Conservation (phyloP, 2,329 filamentous ascomycete species). For the Arthrobotrys iridis region DNA sequence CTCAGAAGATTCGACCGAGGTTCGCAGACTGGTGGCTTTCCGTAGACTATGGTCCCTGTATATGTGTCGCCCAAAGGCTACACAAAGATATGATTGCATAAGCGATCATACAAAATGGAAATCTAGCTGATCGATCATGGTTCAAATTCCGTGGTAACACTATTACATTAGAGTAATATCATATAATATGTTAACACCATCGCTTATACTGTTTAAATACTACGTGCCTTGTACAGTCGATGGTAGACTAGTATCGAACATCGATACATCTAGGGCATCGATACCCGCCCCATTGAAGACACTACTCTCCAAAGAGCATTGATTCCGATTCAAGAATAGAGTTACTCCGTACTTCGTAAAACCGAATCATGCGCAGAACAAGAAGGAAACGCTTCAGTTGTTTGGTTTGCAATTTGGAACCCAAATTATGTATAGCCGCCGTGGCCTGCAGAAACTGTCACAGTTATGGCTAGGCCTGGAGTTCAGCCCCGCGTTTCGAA, state of each 20-base stretch:
- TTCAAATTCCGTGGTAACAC: conserved; percentile 24
- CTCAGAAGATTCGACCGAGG: background rate
- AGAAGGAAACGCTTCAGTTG: background rate
- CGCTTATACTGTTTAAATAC: conserved; percentile 52
- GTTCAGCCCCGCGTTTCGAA: conserved; percentile 47
- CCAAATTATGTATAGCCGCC: conserved; percentile 20
- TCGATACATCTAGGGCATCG: background rate
- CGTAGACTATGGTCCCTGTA: background rate
- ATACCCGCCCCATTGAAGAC: no score
- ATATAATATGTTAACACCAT: conserved; percentile 49
- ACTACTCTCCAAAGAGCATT: no score
- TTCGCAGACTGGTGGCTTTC: background rate
- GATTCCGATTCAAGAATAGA: no score
- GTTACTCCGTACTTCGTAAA: background rate
- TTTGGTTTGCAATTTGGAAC: no score
- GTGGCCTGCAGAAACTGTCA: conserved; percentile 15
- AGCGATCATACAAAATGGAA: conserved; percentile 45
- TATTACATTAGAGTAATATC: conserved; percentile 53
- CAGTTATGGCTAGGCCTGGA: conserved; percentile 26
- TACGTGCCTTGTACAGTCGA: conserved; percentile 1
- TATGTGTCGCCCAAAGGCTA: conserved; percentile 1
- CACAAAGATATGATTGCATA: conserved; percentile 32
- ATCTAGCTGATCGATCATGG: conserved; percentile 32
- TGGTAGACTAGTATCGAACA: background rate
- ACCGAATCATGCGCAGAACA: background rate